These are phyloP conservation scores for Vachellia pachyceras DNA, from an alignment of 306 rosid species.

Conservation along the genomic window DNA sequence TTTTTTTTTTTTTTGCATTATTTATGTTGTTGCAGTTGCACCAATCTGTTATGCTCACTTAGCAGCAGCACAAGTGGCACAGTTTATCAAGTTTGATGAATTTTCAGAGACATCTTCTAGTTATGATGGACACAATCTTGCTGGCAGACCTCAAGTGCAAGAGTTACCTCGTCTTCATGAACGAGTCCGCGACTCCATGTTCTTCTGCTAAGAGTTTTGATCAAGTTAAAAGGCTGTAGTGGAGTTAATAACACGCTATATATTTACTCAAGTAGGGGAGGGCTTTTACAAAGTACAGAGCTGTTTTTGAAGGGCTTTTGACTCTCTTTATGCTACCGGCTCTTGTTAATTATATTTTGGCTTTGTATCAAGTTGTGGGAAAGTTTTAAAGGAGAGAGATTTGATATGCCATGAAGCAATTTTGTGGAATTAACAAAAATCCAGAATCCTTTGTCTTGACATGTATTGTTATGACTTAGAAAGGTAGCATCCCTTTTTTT, in stretches of 20 bases:
- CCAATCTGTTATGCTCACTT: conserved; percentile 50
- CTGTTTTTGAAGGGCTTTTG: no score
- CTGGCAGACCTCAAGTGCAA: background rate
- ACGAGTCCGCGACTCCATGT: conserved; percentile 36
- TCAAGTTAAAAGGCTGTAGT: background rate
- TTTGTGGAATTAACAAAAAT: background rate
- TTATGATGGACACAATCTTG: conserved; percentile 23
- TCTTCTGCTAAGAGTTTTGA: conserved; percentile 41
- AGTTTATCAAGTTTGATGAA: conserved; percentile 48
- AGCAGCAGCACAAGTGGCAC: conserved; percentile 48
- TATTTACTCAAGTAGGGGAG: no score
- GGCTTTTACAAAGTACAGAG: no score
- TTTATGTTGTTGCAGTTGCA: conserved; percentile 42
- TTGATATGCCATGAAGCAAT: background rate
- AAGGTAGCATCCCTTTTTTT: no score
- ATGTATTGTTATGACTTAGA: no score
- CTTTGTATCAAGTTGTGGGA: background rate
- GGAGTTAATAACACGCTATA: background rate
- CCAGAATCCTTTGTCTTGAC: background rate
- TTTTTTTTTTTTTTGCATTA: no score
- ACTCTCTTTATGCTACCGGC: no score
- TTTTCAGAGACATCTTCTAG: conserved; percentile 26
- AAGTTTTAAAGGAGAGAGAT: background rate
- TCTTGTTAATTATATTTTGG: no score
- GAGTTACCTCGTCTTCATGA: conserved; percentile 21